Base-by-base conservation (phyloP, 2,329 filamentous ascomycete species). In the Clathrospora elynae region DNA sequence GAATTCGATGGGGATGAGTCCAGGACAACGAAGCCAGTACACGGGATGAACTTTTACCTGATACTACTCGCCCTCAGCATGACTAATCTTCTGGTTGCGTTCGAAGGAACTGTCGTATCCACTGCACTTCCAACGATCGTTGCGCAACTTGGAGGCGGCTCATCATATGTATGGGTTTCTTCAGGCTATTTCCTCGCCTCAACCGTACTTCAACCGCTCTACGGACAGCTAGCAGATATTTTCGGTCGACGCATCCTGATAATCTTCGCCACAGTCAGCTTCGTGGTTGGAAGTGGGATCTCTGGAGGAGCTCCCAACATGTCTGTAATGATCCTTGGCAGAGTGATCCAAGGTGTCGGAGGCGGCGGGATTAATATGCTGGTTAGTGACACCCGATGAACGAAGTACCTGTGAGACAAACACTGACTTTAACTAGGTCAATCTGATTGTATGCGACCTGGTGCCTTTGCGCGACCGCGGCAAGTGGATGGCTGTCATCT, bases 231-330 rank as follows among this genome's bases (percentile, higher is more conserved):
- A 0, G 66, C 73, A 8, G 70, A 79, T 36, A 67, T 80, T 5
- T 80, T 77, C 35, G 78, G 80, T 1, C 72, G 78, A 3, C 67
- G 75, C n/a, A 71, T 22, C 29, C 48, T 46, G 10, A 49, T 53
- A 16, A 23, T 61, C 9, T n/a, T 48, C 9, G 33, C 73, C 3
- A 67, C 78, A 1, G 64, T 61, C 3, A 35, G 78, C 1, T 81
- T 81, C 46, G 67, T 67, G 0, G 55, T 83, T 0, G 80, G 80
- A 0, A 79, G 78, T 40, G 76, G 73, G 0, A 64, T 84, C 5
- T 71, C 67, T 14, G 80, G 77, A 2, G 75, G 73, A 0, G 76
- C 80, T 0, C 67, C 46, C 0, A 71, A 48, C n/a, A 64, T 63
- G 2, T 53, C 43, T 0, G 75, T 74, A 62, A 64, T 85, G 2